Base-by-base conservation (phyloP, 208 protist genomes). In the Leptomonas seymouri region DNA sequence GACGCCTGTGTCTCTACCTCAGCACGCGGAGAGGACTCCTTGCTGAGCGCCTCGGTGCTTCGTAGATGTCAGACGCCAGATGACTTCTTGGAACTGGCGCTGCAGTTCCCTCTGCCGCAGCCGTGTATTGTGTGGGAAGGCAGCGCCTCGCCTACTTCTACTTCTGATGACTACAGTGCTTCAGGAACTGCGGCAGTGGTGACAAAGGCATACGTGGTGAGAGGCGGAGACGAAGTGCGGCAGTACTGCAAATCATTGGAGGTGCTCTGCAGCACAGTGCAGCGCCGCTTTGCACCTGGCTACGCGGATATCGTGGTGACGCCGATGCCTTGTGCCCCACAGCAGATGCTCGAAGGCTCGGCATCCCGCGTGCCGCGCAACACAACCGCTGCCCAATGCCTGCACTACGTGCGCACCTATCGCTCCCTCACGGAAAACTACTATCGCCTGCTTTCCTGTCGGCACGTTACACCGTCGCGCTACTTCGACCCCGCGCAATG, bases 311-410 rank as follows among this genome's bases (percentile, higher is more conserved):
- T 62, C 42, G 71, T 36, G 42, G 74, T 67, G 64, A 80, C 65
- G 44, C 46, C 51, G 49, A 42, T 81, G 58, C 71, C 75, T 65
- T 20, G 66, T 58, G 60, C 51, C 50, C 53, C 15, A 57, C 45
- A 41, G 1, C 51, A 50, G n/a, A 3, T 55, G 41, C 55, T 68
- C 16, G 49, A 51, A 28, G 45, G 57, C 51, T 56, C 41, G 30
- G 21, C 21, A 6, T 56, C 67, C 20, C 53, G 63, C 56, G 53
- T 78, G 23, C 74, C 82, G 21, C 59, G 31, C 49, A 50, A 66
- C 53, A 50, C 82, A 9, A 87, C 78, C 3, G 84, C 87, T 0
- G 80, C 85, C 1, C 85, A 91, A 65, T 91, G 83, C 50, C 80
- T 94, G 3, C 81, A 87, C 76, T 94, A 82, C 60, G 31, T 90